phyloP scores from a whole-genome alignment of 805 yeast species.

The Saccharomycopsis schoenii region DNA sequence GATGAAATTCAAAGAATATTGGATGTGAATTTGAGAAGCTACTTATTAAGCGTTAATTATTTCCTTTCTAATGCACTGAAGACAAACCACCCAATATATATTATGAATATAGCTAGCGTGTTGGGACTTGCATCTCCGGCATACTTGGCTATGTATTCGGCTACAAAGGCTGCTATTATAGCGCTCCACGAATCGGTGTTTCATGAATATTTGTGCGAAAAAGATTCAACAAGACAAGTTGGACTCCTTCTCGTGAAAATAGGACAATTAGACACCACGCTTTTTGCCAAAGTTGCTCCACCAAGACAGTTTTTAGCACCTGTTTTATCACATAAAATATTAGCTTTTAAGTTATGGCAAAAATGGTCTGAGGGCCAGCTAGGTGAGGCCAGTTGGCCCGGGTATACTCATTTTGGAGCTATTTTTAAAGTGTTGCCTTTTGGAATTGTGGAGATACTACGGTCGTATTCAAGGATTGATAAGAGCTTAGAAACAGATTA shows the following conservation, averaged over 20 bases:
- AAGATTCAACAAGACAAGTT: neutral
- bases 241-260: conserved; percentile 30
- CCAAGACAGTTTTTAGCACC: conserved; percentile 34
- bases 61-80: neutral
- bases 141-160: conserved; percentile 33
- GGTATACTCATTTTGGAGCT: conserved; percentile 34
- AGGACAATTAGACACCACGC: conserved; percentile 33
- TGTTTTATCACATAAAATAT: conserved; percentile 24
- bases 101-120: conserved; percentile 34
- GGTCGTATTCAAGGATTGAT: conserved; percentile 18
- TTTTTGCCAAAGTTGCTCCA: conserved; percentile 33
- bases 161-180: conserved; percentile 33
- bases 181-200: conserved; percentile 34
- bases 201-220: conserved; percentile 24
- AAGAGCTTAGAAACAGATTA: neutral
- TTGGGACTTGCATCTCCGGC: conserved; percentile 33
- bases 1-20: conserved; percentile 21
- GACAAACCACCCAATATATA: conserved; percentile 18
- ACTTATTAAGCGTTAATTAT: conserved; percentile 9
- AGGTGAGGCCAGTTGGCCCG: conserved; percentile 31
- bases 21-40: conserved; percentile 14
- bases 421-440: conserved; percentile 29
- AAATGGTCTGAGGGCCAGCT: conserved; percentile 26
- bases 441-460: conserved; percentile 23
- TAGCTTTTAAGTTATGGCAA: conserved; percentile 27